Evolutionary conservation across 108 stramenopile species (phyloP).

Genomic region (Hondaea fermentalgiana): DNA sequence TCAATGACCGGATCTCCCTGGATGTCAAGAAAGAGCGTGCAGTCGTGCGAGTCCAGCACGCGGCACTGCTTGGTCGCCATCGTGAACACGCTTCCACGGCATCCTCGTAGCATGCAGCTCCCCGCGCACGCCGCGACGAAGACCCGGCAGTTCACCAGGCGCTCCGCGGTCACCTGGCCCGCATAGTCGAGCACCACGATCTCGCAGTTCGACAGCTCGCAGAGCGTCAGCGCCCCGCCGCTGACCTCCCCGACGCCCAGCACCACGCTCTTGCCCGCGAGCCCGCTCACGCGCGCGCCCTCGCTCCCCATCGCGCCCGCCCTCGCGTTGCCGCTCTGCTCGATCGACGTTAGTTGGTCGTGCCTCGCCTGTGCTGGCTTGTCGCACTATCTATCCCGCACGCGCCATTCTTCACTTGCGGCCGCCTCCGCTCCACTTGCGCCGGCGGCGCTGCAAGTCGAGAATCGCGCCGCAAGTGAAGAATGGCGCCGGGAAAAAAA

Average conservation of each 20-base stretch:
- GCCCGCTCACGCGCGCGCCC: not conserved
- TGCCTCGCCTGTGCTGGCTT: too few relatives aligned
- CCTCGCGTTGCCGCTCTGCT: too few relatives aligned
- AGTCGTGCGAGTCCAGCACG: not conserved
- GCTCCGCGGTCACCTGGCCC: not conserved
- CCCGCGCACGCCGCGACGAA: not conserved
- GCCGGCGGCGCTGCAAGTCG: too few relatives aligned
- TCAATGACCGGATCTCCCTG: not conserved
- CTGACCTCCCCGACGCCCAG: not conserved
- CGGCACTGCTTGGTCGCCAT: not conserved
- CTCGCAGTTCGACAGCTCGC: not conserved
- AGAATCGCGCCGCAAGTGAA: too few relatives aligned
- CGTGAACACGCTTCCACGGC: not conserved
- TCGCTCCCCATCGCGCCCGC: too few relatives aligned
- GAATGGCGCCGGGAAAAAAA: too few relatives aligned
- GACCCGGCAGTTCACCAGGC: not conserved
- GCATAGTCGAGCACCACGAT: not conserved
- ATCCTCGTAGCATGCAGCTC: not conserved
- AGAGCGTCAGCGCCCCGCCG: not conserved
- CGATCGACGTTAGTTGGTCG: too few relatives aligned
- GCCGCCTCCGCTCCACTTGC: too few relatives aligned
- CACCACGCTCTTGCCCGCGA: not conserved
- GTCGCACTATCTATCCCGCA: too few relatives aligned
- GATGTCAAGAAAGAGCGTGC: not conserved
- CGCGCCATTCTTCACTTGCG: too few relatives aligned